Conservation (phyloP, 139 green algal species). For the Chlorella sp. region DNA sequence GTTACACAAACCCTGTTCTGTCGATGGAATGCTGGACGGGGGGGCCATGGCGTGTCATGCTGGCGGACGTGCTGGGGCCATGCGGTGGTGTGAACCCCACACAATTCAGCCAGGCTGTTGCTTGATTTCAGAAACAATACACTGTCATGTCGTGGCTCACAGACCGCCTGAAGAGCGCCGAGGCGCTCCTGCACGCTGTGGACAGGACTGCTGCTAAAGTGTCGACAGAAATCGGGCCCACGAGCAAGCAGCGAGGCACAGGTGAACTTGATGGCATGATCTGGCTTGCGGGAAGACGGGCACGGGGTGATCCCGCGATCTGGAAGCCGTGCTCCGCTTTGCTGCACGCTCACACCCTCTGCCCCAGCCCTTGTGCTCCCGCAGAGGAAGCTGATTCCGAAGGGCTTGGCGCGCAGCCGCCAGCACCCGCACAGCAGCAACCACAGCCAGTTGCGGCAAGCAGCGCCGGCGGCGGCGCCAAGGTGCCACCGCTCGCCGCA, state of each 20-base stretch:
- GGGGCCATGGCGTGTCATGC: too few species aligned
- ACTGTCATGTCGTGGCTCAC: constrained; percentile 7
- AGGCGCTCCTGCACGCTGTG: constrained; percentile 72
- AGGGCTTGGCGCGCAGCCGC: not conserved
- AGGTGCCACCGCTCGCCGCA: too few species aligned
- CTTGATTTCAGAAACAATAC: not conserved
- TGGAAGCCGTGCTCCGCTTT: not conserved
- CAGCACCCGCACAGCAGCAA: not conserved
- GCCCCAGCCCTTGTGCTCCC: not conserved
- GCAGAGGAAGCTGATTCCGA: not conserved
- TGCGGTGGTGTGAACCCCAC: not conserved
- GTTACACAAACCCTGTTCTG: too few species aligned
- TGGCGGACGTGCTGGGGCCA: too few species aligned
- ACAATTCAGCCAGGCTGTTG: not conserved
- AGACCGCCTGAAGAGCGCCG: constrained; percentile 59
- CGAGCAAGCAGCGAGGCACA: not conserved
- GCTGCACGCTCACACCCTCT: not conserved
- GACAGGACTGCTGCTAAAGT: constrained; percentile 67
- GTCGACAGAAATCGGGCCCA: not conserved
- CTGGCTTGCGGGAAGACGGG: not conserved
- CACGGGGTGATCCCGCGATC: not conserved
- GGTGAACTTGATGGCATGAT: not conserved
- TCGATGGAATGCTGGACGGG: too few species aligned
- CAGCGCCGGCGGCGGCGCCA: not conserved
- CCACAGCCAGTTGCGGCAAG: not conserved